These are phyloP conservation scores for Pseudevernia furfuracea DNA, from an alignment of 495 filamentous ascomycete species.

Conservation along the genomic window DNA sequence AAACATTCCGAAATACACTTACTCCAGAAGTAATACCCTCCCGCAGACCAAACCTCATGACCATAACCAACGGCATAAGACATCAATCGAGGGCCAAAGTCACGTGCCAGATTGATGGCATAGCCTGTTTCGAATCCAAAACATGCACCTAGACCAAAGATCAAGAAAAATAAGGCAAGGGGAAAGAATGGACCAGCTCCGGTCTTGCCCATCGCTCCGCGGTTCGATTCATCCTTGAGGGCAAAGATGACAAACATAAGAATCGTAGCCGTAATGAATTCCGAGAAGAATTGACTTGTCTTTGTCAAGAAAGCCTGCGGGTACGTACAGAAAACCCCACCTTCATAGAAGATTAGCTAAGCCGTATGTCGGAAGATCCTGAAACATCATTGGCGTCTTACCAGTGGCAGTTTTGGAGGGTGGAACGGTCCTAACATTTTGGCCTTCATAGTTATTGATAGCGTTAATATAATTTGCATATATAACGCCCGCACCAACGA, in stretches of 20 bases:
- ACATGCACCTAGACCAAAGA: slow-evolving; percentile 59
- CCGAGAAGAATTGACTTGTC: slow-evolving; percentile 53
- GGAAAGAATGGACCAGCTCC: slow-evolving; percentile 44
- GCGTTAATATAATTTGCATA: slow-evolving; percentile 50
- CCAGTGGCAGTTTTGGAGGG: slow-evolving; percentile 49
- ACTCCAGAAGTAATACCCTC: slow-evolving; percentile 59
- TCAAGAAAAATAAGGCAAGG: slow-evolving; percentile 53
- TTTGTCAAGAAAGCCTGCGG: slow-evolving; percentile 53
- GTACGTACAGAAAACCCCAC: slow-evolving; percentile 61
- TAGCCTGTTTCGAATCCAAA: slow-evolving; percentile 66
- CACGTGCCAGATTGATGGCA: slow-evolving; percentile 58
- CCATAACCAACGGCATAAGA: slow-evolving; percentile 58
- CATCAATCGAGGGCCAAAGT: slow-evolving; percentile 59
- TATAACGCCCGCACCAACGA: slow-evolving; percentile 46
- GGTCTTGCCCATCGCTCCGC: slow-evolving; percentile 34
- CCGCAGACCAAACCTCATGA: slow-evolving; percentile 53
- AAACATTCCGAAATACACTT: not conserved
- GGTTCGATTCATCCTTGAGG: slow-evolving; percentile 52
- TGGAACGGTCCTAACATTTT: slow-evolving; percentile 49
- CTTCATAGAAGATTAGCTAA: not conserved
- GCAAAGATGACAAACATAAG: slow-evolving; percentile 64
- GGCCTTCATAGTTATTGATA: slow-evolving; percentile 49
- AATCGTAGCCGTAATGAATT: slow-evolving; percentile 53
- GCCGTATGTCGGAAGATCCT: not conserved
- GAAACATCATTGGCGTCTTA: not conserved